Evolutionary conservation across 495 filamentous ascomycete species (phyloP), one percentile per base, ranked within the genome.

Genomic region (Tuber borchii): DNA sequence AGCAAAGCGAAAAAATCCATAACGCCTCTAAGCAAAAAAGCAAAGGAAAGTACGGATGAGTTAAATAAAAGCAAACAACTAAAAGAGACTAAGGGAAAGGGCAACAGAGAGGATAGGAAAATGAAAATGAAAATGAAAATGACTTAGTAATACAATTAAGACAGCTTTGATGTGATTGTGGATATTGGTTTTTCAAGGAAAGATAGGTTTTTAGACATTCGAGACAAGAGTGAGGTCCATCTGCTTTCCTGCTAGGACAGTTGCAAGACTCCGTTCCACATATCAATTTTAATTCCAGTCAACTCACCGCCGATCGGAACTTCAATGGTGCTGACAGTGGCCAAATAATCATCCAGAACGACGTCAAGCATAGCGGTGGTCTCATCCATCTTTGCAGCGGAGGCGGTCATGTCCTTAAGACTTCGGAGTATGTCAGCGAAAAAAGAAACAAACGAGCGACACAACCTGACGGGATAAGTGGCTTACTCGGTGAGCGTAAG

Each of bases 221-320:
- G 14, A 16, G 56, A 34, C 12, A 34, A 34, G 56, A 34, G 26
- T n/a, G 56, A 19, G 17, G n/a, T 1, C 22, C 51, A 31, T n/a
- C 14, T 65, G 56, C 14, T 34, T 14, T 6, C 26, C 56, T 26
- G 6, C 26, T 65, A 65, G 56, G 56, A 34, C 14, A 79, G 43
- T 51, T 79, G 76, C 56, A 79, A 72, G 65, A 79, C 39, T 48
- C 78, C 78, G 70, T 79, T 79, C 78, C 78, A 79, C 78, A 79
- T 79, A 79, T 79, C 78, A 19, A 79, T 79, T 71, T 77, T 79
- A 51, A 79, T 73, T 17, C 78, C 78, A 4, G 78, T 79, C 73
- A 79, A 70, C 48, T 79, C 78, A 46, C 78, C 78, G 73, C 78
- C 77, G 9, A 75, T 77, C 46, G 77, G 75, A 42, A 75, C 78